These are phyloP conservation scores for Flaveria sonorensis DNA, from an alignment of 129 eudicot species.

Conservation along the genomic window DNA sequence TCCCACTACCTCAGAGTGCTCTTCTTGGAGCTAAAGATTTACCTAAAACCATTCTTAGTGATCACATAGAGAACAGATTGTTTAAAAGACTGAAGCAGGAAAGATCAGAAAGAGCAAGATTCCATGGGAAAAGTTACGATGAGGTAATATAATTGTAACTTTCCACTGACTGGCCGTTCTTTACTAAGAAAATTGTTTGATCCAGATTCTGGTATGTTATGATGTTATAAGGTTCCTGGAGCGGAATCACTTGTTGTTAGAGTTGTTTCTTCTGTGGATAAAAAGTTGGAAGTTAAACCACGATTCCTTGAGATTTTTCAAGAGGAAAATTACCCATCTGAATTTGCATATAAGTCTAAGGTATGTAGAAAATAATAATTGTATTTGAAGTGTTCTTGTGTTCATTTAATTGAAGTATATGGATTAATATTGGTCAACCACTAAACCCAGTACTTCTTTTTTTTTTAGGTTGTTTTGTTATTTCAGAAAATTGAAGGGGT, in stretches of 20 bases:
- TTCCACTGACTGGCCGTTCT: neutral
- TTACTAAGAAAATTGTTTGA: neutral
- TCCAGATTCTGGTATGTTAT: neutral
- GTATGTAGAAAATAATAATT: constrained; percentile 34
- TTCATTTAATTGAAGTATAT: constrained; percentile 13
- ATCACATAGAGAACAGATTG: constrained; percentile 81
- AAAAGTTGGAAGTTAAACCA: constrained; percentile 87
- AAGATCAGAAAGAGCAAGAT: constrained; percentile 74
- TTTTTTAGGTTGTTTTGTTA: constrained; percentile 72
- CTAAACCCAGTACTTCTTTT: constrained; percentile 23
- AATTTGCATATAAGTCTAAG: constrained; percentile 93
- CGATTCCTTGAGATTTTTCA: constrained; percentile 86
- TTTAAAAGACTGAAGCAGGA: constrained; percentile 70
- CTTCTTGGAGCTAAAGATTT: constrained; percentile 99
- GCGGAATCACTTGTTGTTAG: constrained; percentile 92
- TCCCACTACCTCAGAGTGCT: constrained; percentile 92
- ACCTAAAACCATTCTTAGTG: constrained; percentile 87
- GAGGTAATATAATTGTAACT: constrained; percentile 53
- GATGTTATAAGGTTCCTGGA: constrained; percentile 77
- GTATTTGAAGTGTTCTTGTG: constrained; percentile 12
- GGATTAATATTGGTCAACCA: neutral
- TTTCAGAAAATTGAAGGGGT: constrained; percentile 99
- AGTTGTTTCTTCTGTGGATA: constrained; percentile 97
- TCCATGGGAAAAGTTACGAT: constrained; percentile 72
- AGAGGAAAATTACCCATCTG: constrained; percentile 85